Evolutionary conservation across 169 alveolate species (phyloP).

Genomic region (Eimeria sp.): DNA sequence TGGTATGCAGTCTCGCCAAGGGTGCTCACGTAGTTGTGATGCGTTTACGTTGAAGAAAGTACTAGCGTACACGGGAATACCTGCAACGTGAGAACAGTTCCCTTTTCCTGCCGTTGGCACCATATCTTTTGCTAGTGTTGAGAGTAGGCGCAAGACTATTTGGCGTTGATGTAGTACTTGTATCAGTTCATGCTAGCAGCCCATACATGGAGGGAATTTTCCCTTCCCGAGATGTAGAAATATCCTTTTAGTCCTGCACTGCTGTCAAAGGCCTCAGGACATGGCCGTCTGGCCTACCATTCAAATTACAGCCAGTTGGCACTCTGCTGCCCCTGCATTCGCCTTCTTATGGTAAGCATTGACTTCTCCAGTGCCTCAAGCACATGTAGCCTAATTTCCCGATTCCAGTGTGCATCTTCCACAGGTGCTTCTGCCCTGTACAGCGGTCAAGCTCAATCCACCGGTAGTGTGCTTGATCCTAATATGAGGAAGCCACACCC

Average conservation of each 20-base stretch:
- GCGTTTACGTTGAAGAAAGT: background rate
- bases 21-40: background rate
- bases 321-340: background rate
- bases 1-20: background rate
- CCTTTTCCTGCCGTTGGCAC: background rate
- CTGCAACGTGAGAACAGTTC: background rate
- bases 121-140: background rate
- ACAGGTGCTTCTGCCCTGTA: background rate
- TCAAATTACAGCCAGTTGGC: background rate
- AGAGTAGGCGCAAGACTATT: background rate
- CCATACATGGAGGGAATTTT: background rate
- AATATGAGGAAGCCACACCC: background rate
- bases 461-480: background rate
- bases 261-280: background rate
- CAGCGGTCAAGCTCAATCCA: no score
- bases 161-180: background rate
- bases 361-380: background rate
- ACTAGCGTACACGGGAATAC: background rate
- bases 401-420: background rate
- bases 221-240: background rate
- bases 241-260: background rate
- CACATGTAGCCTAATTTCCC: background rate
- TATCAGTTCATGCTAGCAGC: background rate
- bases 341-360: background rate
- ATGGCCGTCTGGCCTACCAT: background rate